Evolutionary conservation across 1,139 yeast species (phyloP).

Genomic region (Hanseniaspora gamundiae): DNA sequence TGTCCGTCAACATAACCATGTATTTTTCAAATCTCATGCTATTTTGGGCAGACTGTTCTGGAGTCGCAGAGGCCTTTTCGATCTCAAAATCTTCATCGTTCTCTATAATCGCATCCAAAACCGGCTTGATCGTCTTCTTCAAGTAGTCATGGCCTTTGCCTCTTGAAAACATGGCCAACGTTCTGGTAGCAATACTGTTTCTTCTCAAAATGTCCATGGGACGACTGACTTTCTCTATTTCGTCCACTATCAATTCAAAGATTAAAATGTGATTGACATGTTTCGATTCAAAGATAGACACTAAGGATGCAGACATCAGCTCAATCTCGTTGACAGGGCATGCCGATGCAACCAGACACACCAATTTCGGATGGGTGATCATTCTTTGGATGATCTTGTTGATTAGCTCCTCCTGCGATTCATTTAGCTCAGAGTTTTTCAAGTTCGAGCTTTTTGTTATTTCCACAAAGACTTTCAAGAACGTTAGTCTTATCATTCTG

Average conservation of each 20-base stretch:
- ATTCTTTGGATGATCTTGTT: conserved; percentile 15
- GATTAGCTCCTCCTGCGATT: conserved; percentile 24
- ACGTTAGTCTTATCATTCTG: conserved; percentile 51
- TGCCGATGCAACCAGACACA: conserved; percentile 28
- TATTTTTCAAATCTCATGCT: conserved; percentile 43
- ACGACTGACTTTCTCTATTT: conserved; percentile 46
- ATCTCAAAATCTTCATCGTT: conserved; percentile 50
- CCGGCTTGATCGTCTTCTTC: conserved; percentile 40
- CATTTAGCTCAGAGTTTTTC: conserved; percentile 18
- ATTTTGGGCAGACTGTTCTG: conserved; percentile 32
- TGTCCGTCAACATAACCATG: conserved; percentile 47
- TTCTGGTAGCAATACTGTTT: conserved; percentile 71
- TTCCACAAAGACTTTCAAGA: conserved; percentile 64
- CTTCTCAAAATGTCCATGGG: conserved; percentile 67
- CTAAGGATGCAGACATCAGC: conserved; percentile 57
- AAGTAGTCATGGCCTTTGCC: conserved; percentile 53
- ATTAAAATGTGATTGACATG: conserved; percentile 45
- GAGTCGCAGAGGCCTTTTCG: conserved; percentile 38
- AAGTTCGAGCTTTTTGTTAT: conserved; percentile 37
- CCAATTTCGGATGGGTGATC: conserved; percentile 22
- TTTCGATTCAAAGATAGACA: conserved; percentile 47
- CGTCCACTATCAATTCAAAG: conserved; percentile 45
- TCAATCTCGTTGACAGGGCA: conserved; percentile 64
- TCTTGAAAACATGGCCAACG: conserved; percentile 60
- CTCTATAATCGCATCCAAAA: conserved; percentile 37